Percentiles rank a stretch among this genome's conserved stretches.
Conservation (phyloP, 805 yeast species). For the Nakazawaea pomicola region DNA sequence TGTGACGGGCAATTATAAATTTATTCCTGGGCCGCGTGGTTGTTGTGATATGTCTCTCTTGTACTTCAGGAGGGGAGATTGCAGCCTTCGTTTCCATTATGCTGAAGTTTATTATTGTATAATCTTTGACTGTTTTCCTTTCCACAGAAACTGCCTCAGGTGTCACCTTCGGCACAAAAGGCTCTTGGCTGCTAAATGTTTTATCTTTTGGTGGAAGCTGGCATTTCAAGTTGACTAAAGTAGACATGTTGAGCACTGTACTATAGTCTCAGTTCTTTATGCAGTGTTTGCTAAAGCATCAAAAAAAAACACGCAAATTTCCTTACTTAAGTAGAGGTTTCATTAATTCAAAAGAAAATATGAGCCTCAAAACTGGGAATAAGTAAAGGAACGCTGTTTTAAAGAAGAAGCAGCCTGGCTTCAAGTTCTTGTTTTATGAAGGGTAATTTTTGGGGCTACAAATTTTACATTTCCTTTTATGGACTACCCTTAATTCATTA, state of each 20-base stretch:
- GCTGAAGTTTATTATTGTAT: not conserved
- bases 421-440: not conserved
- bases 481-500: no score
- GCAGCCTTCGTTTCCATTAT: not conserved
- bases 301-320: no score
- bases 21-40: not conserved
- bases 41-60: not conserved
- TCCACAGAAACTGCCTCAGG: not conserved
- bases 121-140: not conserved
- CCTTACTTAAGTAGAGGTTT: not conserved
- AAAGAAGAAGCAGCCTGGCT: no score
- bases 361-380: no score
- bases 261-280: no score
- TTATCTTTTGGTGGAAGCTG: not conserved
- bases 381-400: no score
- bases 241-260: no score
- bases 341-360: no score
- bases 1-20: conserved; percentile 5
- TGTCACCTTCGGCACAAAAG: not conserved
- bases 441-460: not conserved
- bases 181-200: not conserved
- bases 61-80: not conserved
- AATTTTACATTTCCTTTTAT: no score
- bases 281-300: no score
- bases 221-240: not conserved